These are phyloP conservation scores for Lipomyces mesembrius DNA, from an alignment of 805 yeast species.

Conservation along the genomic window DNA sequence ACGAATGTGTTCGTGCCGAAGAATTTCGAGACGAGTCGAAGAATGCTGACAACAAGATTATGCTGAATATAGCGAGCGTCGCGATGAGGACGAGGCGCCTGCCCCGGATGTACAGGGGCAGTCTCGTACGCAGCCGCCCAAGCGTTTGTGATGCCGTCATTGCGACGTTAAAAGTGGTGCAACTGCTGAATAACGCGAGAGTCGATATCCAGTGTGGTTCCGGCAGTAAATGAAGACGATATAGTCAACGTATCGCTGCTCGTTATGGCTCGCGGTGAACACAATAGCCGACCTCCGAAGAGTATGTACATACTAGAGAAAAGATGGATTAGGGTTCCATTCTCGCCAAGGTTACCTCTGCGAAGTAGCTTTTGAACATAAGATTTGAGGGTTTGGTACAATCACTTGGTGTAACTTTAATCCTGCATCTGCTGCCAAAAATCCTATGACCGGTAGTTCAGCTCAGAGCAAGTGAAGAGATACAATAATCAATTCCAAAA, in stretches of 20 bases:
- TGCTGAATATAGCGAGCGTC: conserved; percentile 1
- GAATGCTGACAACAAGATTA: conserved; percentile 1
- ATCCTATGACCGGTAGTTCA: no score
- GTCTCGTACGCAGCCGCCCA: neutral
- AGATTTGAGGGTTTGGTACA: no score
- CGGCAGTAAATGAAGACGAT: no score
- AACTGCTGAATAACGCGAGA: neutral
- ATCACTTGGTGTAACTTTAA: no score
- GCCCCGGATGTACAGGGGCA: conserved; percentile 13
- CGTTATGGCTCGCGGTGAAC: no score
- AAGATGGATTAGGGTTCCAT: no score
- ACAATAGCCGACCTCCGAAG: no score
- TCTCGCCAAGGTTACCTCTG: no score
- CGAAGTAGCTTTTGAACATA: no score
- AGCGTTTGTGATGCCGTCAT: conserved; percentile 1
- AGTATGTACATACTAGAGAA: no score
- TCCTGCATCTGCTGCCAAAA: no score
- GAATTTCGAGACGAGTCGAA: conserved; percentile 10
- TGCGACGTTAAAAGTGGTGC: neutral
- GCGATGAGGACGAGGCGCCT: conserved; percentile 11
- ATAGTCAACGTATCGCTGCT: no score
- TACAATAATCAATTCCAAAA: neutral
- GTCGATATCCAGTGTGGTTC: neutral
- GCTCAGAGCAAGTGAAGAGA: neutral
- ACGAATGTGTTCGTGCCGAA: neutral